Evolutionary conservation across 306 rosid genomes (phyloP).

Genomic region (Aeschynomene evenia): DNA sequence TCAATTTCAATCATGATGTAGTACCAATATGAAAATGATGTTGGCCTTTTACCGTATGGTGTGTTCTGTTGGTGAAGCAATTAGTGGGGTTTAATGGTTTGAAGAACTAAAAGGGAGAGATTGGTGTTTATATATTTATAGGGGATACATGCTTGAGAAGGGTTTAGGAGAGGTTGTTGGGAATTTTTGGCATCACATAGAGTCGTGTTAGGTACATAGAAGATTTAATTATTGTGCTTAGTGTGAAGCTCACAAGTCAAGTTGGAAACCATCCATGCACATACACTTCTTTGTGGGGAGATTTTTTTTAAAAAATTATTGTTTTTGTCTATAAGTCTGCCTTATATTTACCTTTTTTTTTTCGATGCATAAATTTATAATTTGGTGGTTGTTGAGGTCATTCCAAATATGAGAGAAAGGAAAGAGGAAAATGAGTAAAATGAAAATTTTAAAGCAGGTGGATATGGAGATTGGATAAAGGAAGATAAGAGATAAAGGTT

Average conservation of each 20-base stretch:
- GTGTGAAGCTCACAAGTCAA: neutral
- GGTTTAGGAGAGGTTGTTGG: constrained; percentile 62
- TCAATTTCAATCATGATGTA: constrained; percentile 40
- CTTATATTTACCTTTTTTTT: neutral
- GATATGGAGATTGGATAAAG: neutral
- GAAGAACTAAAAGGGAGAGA: neutral
- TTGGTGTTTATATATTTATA: constrained; percentile 29
- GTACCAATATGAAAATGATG: neutral
- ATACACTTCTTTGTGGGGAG: neutral
- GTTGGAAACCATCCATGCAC: constrained; percentile 4
- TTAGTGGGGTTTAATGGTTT: constrained; percentile 3
- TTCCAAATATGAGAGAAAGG: neutral
- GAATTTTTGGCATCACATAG: constrained; percentile 37
- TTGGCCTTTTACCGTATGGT: no score
- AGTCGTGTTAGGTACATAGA: constrained; percentile 43
- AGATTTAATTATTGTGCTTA: constrained; percentile 12
- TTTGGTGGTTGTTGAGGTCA: neutral
- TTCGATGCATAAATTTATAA: no score
- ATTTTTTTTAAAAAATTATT: neutral
- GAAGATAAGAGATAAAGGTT: no score
- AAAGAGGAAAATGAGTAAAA: no score
- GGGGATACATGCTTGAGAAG: neutral
- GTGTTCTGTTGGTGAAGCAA: neutral
- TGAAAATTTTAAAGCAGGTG: neutral
- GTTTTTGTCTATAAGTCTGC: neutral